Evolutionary conservation across 305 asterid species (phyloP).

Genomic region (Solanum hybrid): DNA sequence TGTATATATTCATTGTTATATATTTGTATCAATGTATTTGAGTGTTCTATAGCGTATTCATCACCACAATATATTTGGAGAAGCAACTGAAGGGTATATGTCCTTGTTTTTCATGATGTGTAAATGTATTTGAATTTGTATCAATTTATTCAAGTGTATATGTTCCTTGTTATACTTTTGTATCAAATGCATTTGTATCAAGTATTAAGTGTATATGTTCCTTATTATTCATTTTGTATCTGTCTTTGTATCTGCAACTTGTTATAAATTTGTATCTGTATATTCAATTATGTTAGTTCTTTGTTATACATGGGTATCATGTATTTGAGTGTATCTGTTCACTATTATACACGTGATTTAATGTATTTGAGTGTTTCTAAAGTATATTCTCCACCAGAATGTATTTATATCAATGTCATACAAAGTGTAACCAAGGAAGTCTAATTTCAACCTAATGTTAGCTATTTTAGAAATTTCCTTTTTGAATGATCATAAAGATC

Average conservation of each 20-base stretch:
- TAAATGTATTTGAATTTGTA: background rate
- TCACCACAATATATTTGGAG: background rate
- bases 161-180: no score
- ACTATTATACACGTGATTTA: background rate
- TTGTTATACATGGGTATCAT: no score
- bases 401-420: background rate
- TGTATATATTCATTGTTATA: no score
- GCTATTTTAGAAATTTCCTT: background rate
- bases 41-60: background rate
- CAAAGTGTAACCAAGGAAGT: background rate
- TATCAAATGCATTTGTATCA: no score
- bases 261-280: background rate
- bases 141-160: background rate
- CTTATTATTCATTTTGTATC: background rate
- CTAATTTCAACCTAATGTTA: background rate
- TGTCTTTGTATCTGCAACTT: background rate
- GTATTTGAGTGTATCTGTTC: background rate
- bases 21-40: background rate
- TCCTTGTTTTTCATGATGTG: background rate
- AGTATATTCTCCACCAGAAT: background rate
- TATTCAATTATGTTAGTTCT: no score
- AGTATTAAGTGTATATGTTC: background rate
- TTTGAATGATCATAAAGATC: background rate
- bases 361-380: background rate
- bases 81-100: background rate